Evolutionary conservation across 1,284 basidiomycete species (phyloP), one percentile per base, ranked within the genome.

Genomic region (Amylostereum areolatum): DNA sequence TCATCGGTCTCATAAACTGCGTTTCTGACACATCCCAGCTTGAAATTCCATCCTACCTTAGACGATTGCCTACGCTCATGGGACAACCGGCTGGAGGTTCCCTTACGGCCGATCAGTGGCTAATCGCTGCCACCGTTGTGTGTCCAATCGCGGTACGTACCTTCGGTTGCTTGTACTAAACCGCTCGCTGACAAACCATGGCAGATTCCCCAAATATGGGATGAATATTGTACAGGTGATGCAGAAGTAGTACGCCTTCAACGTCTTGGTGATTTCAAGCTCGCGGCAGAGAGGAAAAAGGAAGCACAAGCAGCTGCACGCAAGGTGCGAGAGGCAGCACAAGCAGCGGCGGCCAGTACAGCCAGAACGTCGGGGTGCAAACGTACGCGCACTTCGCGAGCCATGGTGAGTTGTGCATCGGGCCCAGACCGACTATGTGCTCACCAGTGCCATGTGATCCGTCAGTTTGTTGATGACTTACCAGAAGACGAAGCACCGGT

Each of bases 101-200:
- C 2, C 49, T 69, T 1, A 69, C 66, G 2, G 64, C 66, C 4
- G 65, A 70, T 42, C 62, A 69, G 45, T 69, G 66, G 66, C 44
- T 59, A 1, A 40, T 62, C 5, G 50, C 63, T 0, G 57, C 60
- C 0, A 64, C 60, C 0, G 52, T 63, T 2, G 53, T 64, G 27
- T 59, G 56, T 1, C 66, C 66, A 4, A 49, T 66, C 25, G 39
- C 53, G 2, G 63, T 66, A 49, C 40, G 62, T 53, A 41, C 31
- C 25, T 45, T 28, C 41, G 34, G 3, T 43, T n/a, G 46, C 34
- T 45, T 45, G 25, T 11, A 41, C 39, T 34, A 4, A 43, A 3
- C 28, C 32, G 18, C 24, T 45, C n/a, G 10, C 31, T 50, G 29
- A 45, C 47, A 12, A 45, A 33, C 12, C n/a, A 49, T 28, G 32